Base-by-base conservation (phyloP, 2,329 filamentous ascomycete genomes). In the Onygenales sp. region DNA sequence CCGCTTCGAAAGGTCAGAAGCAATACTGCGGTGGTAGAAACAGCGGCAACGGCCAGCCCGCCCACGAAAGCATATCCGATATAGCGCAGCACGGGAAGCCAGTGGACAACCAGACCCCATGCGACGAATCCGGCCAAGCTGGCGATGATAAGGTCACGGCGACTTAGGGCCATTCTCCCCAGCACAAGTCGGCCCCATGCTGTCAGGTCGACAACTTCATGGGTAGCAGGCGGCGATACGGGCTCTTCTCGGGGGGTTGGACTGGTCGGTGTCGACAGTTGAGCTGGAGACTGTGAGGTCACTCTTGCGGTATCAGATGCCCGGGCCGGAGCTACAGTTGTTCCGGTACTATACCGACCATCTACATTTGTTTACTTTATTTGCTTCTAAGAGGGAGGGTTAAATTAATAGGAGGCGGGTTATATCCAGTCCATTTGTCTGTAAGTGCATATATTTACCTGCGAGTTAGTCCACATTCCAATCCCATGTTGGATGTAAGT, bases 41-140 rank as follows among this genome's bases (percentile, higher is more conserved):
- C 59, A 2, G 78, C 64, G 47, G 84, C 73, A 27, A 75, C 64
- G 58, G 85, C 61, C 58, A 79, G 74, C 59, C 93, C 92, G 59
- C 80, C 72, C 60, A 86, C 74, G 68, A 97, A 89, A 62, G 91
- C 89, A 71, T 95, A 87, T 63, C 87, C 88, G 43, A 88, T 78
- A 79, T 87, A 95, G 69, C 89, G 89, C 60, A 97, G 76, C 55
- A 83, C 75, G 33, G 92, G 90, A 63, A 90, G 77, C 84, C 87
- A 94, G 74, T 87, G 84, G 61, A 89, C 85, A 56, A 86, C 80
- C 69, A 91, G 85, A 58, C 88, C 87, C 92, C 92, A 97, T 67
- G 89, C 85, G 68, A 96, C 76, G 71, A 95, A 75, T 33, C 64
- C 69, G 56, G 63, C 67, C 53, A 69, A 60, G 57, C 69, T 65